A percentile compares a stretch with the other conserved stretches of the same genome.
Evolutionary conservation across 495 filamentous ascomycete species (phyloP).

Genomic region (Hypomontagnella monticulosa): DNA sequence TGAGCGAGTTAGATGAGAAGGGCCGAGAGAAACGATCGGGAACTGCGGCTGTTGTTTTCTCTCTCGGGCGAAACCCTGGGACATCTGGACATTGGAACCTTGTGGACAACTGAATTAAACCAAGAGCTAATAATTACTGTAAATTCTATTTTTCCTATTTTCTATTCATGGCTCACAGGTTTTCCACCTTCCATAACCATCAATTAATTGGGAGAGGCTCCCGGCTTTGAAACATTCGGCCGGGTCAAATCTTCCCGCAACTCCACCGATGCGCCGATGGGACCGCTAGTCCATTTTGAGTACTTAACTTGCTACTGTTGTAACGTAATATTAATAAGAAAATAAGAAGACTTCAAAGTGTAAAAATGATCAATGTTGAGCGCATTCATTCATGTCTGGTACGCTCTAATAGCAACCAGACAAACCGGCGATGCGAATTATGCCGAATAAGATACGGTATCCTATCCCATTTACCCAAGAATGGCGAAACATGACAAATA

Average conservation of each 20-base stretch:
- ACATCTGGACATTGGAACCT: no score
- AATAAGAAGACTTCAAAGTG: no score
- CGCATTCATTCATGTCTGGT: no score
- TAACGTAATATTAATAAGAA: no score
- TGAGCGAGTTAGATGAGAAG: slow-evolving; percentile 15
- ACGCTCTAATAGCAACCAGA: slow-evolving; percentile 21
- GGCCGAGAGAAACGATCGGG: slow-evolving; percentile 35
- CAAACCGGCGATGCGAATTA: slow-evolving; percentile 32
- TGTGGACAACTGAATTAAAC: background rate
- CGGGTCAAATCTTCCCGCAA: slow-evolving; percentile 42
- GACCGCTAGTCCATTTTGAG: background rate
- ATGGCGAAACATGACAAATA: slow-evolving; percentile 21
- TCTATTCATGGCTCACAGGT: slow-evolving; percentile 20
- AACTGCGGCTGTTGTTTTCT: slow-evolving; percentile 38
- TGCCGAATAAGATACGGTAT: slow-evolving; percentile 23
- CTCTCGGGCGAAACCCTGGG: slow-evolving; percentile 15
- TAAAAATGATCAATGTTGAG: no score
- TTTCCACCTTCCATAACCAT: slow-evolving; percentile 38
- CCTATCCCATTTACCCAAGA: slow-evolving; percentile 20
- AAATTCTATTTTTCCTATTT: slow-evolving; percentile 27
- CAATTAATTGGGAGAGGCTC: slow-evolving; percentile 37
- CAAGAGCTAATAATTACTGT: slow-evolving; percentile 10
- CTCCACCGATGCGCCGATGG: slow-evolving; percentile 40
- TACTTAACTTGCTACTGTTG: no score
- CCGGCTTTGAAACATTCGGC: slow-evolving; percentile 42